Conservation (phyloP, 2,329 filamentous ascomycete species). For the Graphilbum fragrans region DNA sequence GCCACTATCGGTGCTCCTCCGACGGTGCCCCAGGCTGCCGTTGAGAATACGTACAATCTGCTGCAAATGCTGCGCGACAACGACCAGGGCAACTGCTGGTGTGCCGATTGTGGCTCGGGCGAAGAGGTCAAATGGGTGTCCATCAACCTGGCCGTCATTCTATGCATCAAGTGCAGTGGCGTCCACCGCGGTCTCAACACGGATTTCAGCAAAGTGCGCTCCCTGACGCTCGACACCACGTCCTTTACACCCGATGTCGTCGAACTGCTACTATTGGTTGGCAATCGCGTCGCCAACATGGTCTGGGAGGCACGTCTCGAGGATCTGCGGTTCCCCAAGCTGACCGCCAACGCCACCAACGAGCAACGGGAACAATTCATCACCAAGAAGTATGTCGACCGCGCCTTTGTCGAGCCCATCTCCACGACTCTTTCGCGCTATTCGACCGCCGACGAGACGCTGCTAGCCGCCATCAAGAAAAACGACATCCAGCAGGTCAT, state of each 20-base stretch:
- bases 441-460: constrained; percentile 69
- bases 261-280: constrained; percentile 80
- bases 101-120: constrained; percentile 85
- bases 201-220: constrained; percentile 94
- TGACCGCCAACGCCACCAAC: constrained; percentile 62
- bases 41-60: constrained; percentile 75
- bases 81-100: constrained; percentile 87
- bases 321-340: constrained; percentile 42
- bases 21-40: constrained; percentile 59
- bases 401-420: constrained; percentile 67
- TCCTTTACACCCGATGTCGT: constrained; percentile 97
- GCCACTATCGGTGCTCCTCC: constrained; percentile 88
- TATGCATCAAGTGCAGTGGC: constrained; percentile 96
- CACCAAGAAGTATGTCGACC: constrained; percentile 85
- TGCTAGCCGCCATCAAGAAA: constrained; percentile 87
- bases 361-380: constrained; percentile 93
- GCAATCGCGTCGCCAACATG: constrained; percentile 92
- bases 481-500: constrained; percentile 92
- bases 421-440: constrained; percentile 66
- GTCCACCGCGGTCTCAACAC: constrained; percentile 94
- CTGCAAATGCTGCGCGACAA: constrained; percentile 78
- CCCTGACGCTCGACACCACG: constrained; percentile 85
- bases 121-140: constrained; percentile 98
- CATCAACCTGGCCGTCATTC: constrained; percentile 89
- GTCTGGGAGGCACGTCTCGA: constrained; percentile 77